phyloP scores from a whole-genome alignment of 179 eudicot genomes.

The Sideroxylon spinosum region DNA sequence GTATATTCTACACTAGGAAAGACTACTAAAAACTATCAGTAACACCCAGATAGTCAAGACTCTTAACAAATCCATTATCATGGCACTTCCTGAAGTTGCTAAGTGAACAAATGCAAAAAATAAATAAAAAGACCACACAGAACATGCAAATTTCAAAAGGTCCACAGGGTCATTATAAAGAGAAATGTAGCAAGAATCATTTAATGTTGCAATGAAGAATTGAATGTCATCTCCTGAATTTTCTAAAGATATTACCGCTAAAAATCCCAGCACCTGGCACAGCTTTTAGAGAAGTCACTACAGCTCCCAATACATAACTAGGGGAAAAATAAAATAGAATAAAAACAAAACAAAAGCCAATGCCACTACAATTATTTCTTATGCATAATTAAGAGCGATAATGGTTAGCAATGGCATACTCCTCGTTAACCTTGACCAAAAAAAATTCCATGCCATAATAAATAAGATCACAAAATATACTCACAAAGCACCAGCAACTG shows the following conservation, averaged over 20 bases:
- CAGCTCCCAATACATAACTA: slow-evolving; percentile 92
- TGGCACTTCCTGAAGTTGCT: not conserved
- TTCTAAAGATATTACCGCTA: slow-evolving; percentile 47
- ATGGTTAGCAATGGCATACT: not conserved
- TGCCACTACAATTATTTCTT: not conserved
- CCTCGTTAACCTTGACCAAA: not conserved
- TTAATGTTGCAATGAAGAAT: not conserved
- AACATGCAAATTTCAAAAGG: not conserved
- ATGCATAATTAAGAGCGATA: not conserved
- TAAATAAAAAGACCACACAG: not conserved
- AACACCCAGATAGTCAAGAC: too few species aligned
- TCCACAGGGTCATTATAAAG: not conserved
- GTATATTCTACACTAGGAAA: too few species aligned
- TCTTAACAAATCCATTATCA: too few species aligned
- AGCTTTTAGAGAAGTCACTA: too few species aligned
- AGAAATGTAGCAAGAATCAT: too few species aligned
- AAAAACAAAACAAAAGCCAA: slow-evolving; percentile 21
- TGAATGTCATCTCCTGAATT: slow-evolving; percentile 7
- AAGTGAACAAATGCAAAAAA: slow-evolving; percentile 3
- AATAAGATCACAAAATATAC: slow-evolving; percentile 37
- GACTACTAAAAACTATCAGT: too few species aligned
- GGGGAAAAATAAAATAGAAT: too few species aligned
- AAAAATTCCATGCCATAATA: not conserved
- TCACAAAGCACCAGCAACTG: slow-evolving; percentile 97
- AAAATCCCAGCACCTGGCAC: too few species aligned